phyloP scores from a whole-genome alignment of 2,329 filamentous ascomycete species.

The Malbranchea zuffiana region DNA sequence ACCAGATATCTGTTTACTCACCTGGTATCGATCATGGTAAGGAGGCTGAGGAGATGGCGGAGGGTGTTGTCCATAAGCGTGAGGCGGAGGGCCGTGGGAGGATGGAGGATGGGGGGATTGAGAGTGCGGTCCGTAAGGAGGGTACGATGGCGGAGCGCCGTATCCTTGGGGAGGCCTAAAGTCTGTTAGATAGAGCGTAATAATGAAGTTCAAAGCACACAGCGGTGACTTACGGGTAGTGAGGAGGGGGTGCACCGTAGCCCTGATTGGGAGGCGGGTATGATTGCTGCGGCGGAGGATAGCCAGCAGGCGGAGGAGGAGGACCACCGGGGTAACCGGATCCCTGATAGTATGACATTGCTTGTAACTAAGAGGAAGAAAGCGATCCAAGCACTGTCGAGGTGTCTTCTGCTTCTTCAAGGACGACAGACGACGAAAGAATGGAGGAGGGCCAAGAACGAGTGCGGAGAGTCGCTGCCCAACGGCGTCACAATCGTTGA shows the following conservation, averaged over 20 bases:
- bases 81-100: slow-evolving; percentile 34
- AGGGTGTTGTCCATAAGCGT: slow-evolving; percentile 35
- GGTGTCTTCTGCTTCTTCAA: too few relatives aligned
- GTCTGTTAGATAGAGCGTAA: slow-evolving; percentile 4
- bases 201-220: neutral
- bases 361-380: slow-evolving; percentile 13
- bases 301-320: slow-evolving; percentile 19
- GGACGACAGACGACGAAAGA: neutral
- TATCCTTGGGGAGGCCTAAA: slow-evolving; percentile 6
- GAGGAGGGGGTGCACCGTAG: slow-evolving; percentile 28
- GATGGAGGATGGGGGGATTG: slow-evolving; percentile 28
- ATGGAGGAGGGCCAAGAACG: slow-evolving; percentile 1
- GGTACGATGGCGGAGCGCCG: slow-evolving; percentile 7
- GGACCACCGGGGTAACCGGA: slow-evolving; percentile 44
- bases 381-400: slow-evolving; percentile 2
- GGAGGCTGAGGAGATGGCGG: slow-evolving; percentile 34
- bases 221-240: slow-evolving; percentile 29
- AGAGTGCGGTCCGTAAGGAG: slow-evolving; percentile 20
- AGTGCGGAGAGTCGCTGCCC: too few relatives aligned
- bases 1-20: slow-evolving; percentile 18
- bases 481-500: too few relatives aligned
- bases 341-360: slow-evolving; percentile 55
- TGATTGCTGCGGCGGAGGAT: slow-evolving; percentile 40
- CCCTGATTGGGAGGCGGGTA: slow-evolving; percentile 26
- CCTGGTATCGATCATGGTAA: slow-evolving; percentile 28